phyloP scores from a whole-genome alignment of 2,329 filamentous ascomycete genomes.

The Xylaria sp. region DNA sequence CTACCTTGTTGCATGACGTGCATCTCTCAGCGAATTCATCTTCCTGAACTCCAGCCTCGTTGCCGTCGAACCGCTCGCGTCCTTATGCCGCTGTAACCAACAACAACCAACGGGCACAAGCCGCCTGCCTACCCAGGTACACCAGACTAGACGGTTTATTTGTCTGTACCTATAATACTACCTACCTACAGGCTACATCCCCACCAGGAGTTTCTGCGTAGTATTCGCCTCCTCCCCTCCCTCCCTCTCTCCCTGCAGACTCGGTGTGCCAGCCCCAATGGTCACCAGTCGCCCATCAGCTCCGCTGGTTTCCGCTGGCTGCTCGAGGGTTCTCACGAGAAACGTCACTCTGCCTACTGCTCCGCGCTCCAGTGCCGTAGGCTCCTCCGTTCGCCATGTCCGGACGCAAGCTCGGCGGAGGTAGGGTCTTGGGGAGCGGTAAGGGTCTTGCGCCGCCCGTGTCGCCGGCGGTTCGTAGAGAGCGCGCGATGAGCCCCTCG shows the following conservation, averaged over 20 bases:
- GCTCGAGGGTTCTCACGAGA: not conserved
- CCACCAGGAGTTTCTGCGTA: too few relatives aligned
- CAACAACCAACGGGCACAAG: not conserved
- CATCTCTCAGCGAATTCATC: not conserved
- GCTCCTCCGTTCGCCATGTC: conserved; percentile 69
- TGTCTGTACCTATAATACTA: not conserved
- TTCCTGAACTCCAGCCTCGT: conserved; percentile 6
- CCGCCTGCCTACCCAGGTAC: too few relatives aligned
- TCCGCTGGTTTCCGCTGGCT: not conserved
- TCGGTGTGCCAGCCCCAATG: not conserved
- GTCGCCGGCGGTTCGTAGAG: conserved; percentile 54
- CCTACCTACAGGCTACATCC: not conserved
- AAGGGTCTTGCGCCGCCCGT: conserved; percentile 78
- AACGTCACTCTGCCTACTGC: not conserved
- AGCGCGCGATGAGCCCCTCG: conserved; percentile 61
- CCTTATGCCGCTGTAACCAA: not conserved
- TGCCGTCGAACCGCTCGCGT: not conserved
- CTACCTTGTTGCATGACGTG: not conserved
- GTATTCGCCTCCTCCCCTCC: not conserved
- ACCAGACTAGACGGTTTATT: not conserved
- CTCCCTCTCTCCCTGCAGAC: not conserved
- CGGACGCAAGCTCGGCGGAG: conserved; percentile 87
- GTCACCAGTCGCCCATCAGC: not conserved
- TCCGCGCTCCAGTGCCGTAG: conserved; percentile 24
- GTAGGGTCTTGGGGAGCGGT: conserved; percentile 88